Percentiles rank a stretch among this genome's conserved stretches.
These are phyloP conservation scores for Aspergillus pseudoglaucus DNA, from an alignment of 2,329 filamentous ascomycete genomes.

Conservation along the genomic window DNA sequence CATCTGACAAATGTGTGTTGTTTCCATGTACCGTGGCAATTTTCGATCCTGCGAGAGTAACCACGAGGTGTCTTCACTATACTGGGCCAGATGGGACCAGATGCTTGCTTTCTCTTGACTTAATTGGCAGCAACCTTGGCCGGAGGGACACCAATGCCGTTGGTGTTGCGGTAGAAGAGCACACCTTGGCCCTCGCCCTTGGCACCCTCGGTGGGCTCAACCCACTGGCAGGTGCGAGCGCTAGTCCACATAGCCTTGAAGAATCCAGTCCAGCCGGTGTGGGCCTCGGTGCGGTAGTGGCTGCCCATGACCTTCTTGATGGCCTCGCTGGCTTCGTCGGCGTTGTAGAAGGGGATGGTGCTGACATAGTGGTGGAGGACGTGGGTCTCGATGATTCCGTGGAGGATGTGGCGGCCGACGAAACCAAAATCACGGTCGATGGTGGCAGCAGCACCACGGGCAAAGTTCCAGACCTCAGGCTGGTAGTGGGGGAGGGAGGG, in stretches of 20 bases:
- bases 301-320: conserved; percentile 92
- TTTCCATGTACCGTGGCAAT: conserved; percentile 10
- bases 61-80: conserved; percentile 7
- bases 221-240: conserved; percentile 89
- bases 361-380: conserved; percentile 97
- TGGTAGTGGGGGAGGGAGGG: conserved; percentile 90
- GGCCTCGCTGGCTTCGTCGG: conserved; percentile 87
- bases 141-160: conserved; percentile 66
- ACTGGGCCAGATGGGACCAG: background rate
- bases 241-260: conserved; percentile 73
- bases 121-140: conserved; percentile 33
- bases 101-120: conserved; percentile 13
- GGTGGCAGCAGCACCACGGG: conserved; percentile 86
- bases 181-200: conserved; percentile 75
- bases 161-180: conserved; percentile 91
- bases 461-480: conserved; percentile 80
- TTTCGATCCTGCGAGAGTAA: conserved; percentile 20
- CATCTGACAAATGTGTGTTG: background rate
- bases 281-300: conserved; percentile 82
- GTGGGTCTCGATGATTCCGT: conserved; percentile 96
- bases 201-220: conserved; percentile 81
- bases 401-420: conserved; percentile 80
- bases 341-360: conserved; percentile 93
- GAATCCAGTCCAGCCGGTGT: conserved; percentile 75
- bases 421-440: conserved; percentile 98